Evolutionary conservation across 495 filamentous ascomycete genomes (phyloP), one percentile per base, ranked within the genome.

Genomic region (Aspergillus heteromorphus): DNA sequence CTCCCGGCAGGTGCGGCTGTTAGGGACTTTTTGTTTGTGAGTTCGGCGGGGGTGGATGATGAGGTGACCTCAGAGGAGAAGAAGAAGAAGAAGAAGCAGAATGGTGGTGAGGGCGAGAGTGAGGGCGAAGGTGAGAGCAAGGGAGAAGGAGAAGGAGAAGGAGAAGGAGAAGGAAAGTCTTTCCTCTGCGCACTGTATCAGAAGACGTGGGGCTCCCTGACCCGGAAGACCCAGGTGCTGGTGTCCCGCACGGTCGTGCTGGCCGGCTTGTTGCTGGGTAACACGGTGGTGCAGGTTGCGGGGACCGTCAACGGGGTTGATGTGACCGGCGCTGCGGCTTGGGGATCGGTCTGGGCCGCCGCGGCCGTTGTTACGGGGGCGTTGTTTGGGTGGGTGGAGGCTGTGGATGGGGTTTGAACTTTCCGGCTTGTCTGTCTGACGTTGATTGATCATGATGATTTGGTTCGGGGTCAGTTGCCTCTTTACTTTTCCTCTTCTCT

Each of bases 11-110:
- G 91, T 8, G 75, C 79, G 54, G 87, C 88, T 1, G 83, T 84
- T 20, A 76, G 79, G 41, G 76, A 77, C 43, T 90, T 95, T 65
- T 79, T 96, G 51, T 92, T 95, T 64, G 83, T 83, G 25, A 88
- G 84, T 56, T 82, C 82, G 11, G 73, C 79, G 2, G 79, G 79
- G 3, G 74, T 72, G 6, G 53, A 64, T 13, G 56, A 64, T 27
- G 63, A 27, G 2, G 21, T 14, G 51, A 48, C 5, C 9, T 21
- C 40, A 21, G 40, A 10, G 23, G 10, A 75, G 45, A 71, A 73
- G 47, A 59, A 70, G 11, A 83, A 82, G 59, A 73, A 86, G 58
- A 76, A 76, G 83, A 1, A 73, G 67, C 27, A 77, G 69, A n/a
- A n/a, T n/a, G n/a, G n/a, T n/a, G n/a, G n/a, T n/a, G n/a, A n/a